Percentiles rank a stretch among this genome's conserved stretches.
These are phyloP conservation scores for Phaeotremella fagi DNA, from an alignment of 768 basidiomycete species.

Conservation along the genomic window DNA sequence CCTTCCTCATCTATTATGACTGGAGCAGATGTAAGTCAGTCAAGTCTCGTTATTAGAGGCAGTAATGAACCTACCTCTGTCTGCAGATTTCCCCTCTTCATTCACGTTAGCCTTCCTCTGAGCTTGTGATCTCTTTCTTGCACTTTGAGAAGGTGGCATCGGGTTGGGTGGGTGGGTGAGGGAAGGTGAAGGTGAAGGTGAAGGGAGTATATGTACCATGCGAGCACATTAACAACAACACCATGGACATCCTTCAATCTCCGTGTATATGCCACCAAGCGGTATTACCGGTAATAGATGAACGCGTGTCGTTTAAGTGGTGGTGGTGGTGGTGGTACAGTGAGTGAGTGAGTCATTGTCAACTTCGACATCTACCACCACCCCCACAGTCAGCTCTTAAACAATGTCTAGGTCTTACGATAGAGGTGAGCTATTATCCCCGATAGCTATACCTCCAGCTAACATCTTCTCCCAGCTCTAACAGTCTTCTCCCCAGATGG, in stretches of 20 bases:
- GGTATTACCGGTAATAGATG: too few species aligned
- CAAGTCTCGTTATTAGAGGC: background rate
- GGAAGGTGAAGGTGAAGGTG: background rate
- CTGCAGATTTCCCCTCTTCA: background rate
- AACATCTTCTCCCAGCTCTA: conserved; percentile 58
- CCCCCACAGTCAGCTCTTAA: background rate
- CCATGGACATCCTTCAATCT: too few species aligned
- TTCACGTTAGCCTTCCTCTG: conserved; percentile 12
- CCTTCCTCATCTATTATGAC: conserved; percentile 5
- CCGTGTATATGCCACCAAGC: too few species aligned
- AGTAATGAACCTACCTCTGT: background rate
- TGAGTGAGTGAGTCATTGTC: too few species aligned
- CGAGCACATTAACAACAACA: too few species aligned
- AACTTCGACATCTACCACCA: background rate
- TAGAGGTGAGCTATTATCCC: conserved; percentile 63
- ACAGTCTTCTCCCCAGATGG: conserved; percentile 99
- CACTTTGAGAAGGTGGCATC: background rate
- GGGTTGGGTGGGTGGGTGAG: background rate
- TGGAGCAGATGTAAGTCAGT: background rate
- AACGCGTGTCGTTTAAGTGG: too few species aligned
- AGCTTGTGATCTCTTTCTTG: conserved; percentile 18
- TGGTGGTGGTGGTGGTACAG: too few species aligned
- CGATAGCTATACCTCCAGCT: conserved; percentile 1
- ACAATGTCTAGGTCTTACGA: conserved; percentile 79
- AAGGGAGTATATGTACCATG: too few species aligned